Evolutionary conservation across 2,329 filamentous ascomycete species (phyloP).

Genomic region (Aspergillus oerlinghausenensis): DNA sequence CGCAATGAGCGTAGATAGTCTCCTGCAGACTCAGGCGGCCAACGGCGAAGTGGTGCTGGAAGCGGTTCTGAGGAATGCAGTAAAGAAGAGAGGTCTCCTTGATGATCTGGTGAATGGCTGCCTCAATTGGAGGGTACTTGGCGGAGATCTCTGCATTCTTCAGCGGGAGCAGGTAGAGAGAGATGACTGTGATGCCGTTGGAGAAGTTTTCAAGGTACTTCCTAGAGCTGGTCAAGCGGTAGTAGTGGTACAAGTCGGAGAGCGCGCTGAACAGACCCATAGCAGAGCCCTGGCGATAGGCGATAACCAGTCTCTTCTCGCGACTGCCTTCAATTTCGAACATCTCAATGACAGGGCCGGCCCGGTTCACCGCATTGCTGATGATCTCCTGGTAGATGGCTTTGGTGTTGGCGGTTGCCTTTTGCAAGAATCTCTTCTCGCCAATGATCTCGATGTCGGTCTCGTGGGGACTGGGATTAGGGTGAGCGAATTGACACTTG

Average conservation of each 20-base stretch:
- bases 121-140: conserved; percentile 74
- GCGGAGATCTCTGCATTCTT: conserved; percentile 52
- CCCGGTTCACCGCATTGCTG: conserved; percentile 73
- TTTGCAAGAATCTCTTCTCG: conserved; percentile 89
- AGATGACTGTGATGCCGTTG: conserved; percentile 96
- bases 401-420: conserved; percentile 93
- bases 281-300: conserved; percentile 89
- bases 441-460: conserved; percentile 87
- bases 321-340: conserved; percentile 89
- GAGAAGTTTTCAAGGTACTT: conserved; percentile 99
- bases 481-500: conserved; percentile 82
- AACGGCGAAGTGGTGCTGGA: conserved; percentile 81
- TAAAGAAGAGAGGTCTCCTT: conserved; percentile 97
- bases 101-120: conserved; percentile 97
- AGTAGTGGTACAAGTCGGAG: conserved; percentile 97
- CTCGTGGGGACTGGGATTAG: conserved; percentile 69
- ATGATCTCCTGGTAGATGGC: conserved; percentile 94
- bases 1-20: conserved; percentile 93
- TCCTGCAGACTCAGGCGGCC: conserved; percentile 90
- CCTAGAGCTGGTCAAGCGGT: conserved; percentile 88
- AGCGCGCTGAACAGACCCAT: conserved; percentile 91
- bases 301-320: conserved; percentile 91
- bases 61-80: conserved; percentile 96
- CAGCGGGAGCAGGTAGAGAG: conserved; percentile 80
- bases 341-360: conserved; percentile 94